A percentile compares a stretch with the other conserved stretches of the same genome.
Conservation (phyloP, 768 basidiomycete genomes). For the Rubroboletus satanas region DNA sequence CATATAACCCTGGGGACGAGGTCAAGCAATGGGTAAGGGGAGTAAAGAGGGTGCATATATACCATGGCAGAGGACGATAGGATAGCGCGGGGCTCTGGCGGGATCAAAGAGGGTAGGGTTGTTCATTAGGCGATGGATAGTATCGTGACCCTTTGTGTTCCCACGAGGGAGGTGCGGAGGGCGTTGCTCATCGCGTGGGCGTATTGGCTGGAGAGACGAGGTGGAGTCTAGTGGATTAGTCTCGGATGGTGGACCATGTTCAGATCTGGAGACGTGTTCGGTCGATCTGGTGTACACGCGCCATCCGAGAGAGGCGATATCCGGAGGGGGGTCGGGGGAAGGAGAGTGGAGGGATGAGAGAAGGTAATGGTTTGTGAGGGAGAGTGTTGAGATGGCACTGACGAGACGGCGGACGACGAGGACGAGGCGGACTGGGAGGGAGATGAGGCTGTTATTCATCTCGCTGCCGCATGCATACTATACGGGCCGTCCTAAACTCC, state of each 20-base stretch:
- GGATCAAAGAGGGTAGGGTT: slow-evolving; percentile 81
- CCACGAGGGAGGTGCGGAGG: slow-evolving; percentile 16
- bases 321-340: not conserved
- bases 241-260: not conserved
- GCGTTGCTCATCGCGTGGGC: slow-evolving; percentile 8
- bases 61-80: slow-evolving; percentile 97
- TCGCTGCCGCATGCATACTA: not conserved
- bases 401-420: slow-evolving; percentile 61
- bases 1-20: slow-evolving; percentile 69
- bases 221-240: not conserved
- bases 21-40: not conserved
- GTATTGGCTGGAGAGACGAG: slow-evolving; percentile 6
- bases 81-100: slow-evolving; percentile 74
- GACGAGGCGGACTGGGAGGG: slow-evolving; percentile 57
- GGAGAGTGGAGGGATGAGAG: not conserved
- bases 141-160: slow-evolving; percentile 35
- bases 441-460: slow-evolving; percentile 38
- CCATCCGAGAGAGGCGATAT: not conserved
- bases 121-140: slow-evolving; percentile 65
- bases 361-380: slow-evolving; percentile 53
- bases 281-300: not conserved
- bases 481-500: not conserved
- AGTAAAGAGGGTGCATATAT: slow-evolving; percentile 36
- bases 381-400: slow-evolving; percentile 65
- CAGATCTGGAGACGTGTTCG: not conserved